Evolutionary conservation across 768 basidiomycete species (phyloP).

Genomic region (Mycena galopus): DNA sequence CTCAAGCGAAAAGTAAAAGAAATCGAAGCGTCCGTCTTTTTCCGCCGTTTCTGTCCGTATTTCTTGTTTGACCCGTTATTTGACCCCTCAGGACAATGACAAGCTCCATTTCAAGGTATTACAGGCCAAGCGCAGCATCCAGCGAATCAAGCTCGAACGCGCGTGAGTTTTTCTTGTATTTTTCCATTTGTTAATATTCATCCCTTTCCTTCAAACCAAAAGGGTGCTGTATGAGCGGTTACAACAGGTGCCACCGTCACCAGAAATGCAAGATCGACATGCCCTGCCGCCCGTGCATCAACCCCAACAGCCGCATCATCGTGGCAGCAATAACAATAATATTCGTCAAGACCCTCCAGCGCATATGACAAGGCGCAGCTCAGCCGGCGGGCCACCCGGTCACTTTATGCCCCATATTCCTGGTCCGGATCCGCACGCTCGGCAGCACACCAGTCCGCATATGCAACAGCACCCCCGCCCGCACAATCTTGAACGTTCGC

Average conservation of each 20-base stretch:
- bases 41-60: conserved; percentile 36
- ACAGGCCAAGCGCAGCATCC: conserved; percentile 84
- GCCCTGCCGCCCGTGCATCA: conserved; percentile 50
- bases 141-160: conserved; percentile 89
- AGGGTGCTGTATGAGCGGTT: conserved; percentile 85
- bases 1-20: conserved; percentile 90
- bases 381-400: conserved; percentile 55
- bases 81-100: conserved; percentile 80
- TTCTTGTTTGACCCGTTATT: not conserved
- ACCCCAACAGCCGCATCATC: conserved; percentile 37
- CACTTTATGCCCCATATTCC: conserved; percentile 63
- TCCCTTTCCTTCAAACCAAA: conserved; percentile 37
- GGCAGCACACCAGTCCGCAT: conserved; percentile 51
- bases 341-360: conserved; percentile 57
- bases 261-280: conserved; percentile 59
- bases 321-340: conserved; percentile 46
- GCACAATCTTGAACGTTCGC: conserved; percentile 52
- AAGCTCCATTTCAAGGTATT: conserved; percentile 86
- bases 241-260: conserved; percentile 69
- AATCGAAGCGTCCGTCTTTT: conserved; percentile 77
- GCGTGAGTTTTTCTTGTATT: conserved; percentile 69
- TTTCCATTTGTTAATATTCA: conserved; percentile 33
- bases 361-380: conserved; percentile 55
- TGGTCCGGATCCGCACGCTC: conserved; percentile 43
- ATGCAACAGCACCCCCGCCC: conserved; percentile 55